Evolutionary conservation across 257 asterid genomes (phyloP).

Genomic region (Solanum tarijense): DNA sequence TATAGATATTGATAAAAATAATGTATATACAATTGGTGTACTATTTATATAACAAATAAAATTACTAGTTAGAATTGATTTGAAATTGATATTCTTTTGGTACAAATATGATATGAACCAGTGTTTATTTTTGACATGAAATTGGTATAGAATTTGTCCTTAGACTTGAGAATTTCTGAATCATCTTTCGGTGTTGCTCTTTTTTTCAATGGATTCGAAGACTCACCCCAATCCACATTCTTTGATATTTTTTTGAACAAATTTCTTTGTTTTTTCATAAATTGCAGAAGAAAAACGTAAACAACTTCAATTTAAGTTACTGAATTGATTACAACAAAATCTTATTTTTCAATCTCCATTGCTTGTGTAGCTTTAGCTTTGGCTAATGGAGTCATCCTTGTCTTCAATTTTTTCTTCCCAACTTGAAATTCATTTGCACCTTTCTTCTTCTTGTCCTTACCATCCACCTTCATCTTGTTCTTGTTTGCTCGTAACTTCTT

Average conservation of each 20-base stretch:
- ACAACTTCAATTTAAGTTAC: neutral
- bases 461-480: slow-evolving; percentile 94
- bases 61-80: too few relatives aligned
- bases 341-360: slow-evolving; percentile 71
- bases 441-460: slow-evolving; percentile 63
- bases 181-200: neutral
- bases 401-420: slow-evolving; percentile 88
- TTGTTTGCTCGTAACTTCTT: slow-evolving; percentile 79
- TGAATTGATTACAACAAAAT: neutral
- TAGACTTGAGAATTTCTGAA: neutral
- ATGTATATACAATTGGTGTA: too few relatives aligned
- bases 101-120: too few relatives aligned
- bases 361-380: slow-evolving; percentile 98
- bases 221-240: neutral
- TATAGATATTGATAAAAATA: too few relatives aligned
- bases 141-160: neutral
- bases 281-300: neutral
- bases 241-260: neutral
- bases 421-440: slow-evolving; percentile 67
- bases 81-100: too few relatives aligned
- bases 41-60: too few relatives aligned
- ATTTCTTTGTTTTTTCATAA: neutral
- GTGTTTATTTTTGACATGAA: too few relatives aligned
- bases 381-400: slow-evolving; percentile 70
- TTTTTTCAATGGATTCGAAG: neutral